Base-by-base conservation (phyloP, 352 stramenopile genomes). In the Pythium aristosporum region DNA sequence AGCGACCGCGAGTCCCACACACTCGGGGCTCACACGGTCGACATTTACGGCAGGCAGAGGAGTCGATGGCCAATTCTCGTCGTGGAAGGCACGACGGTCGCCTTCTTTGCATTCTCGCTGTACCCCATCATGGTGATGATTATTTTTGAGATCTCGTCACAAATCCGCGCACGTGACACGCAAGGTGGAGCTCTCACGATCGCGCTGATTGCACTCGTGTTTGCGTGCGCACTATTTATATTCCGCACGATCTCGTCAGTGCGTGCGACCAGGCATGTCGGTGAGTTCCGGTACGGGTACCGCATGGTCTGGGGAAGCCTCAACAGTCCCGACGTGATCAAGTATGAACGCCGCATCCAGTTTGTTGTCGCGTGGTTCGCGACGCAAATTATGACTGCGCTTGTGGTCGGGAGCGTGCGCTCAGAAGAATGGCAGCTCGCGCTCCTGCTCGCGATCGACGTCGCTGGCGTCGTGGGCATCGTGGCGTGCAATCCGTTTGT, bases 101-200 rank as follows among this genome's bases (percentile, higher is more conserved):
- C 56, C 10, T 63, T 60, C 28, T 50, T 60, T 43, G 53, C 52
- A 15, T 68, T 63, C 34, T 53, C 57, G 7, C 41, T 76, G 37
- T 71, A 72, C 18, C 72, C 72, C 11, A 34, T 79, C 7, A 64
- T 32, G 2, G 39, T 71, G 28, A 55, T 72, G 21, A 20, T 49
- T 10, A 52, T 48, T 34, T 74, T 57, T 50, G 71, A 72, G 36
- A 63, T 65, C 50, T 20, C 50, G 0, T 71, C 61, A 32, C 47
- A 72, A 50, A 42, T 53, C n/a, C 60, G 54, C 15, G 30, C 36
- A 11, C 28, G 11, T 5, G 32, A 30, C n/a, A 50, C 43, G 53
- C 51, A 50, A 3, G n/a, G 46, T 9, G 61, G 46, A 10, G 37
- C 59, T 5, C 63, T 75, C 20, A 46, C 46, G 36, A 56, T 63